phyloP scores from a whole-genome alignment of 2,329 filamentous ascomycete genomes.

The Fusarium robinianum region DNA sequence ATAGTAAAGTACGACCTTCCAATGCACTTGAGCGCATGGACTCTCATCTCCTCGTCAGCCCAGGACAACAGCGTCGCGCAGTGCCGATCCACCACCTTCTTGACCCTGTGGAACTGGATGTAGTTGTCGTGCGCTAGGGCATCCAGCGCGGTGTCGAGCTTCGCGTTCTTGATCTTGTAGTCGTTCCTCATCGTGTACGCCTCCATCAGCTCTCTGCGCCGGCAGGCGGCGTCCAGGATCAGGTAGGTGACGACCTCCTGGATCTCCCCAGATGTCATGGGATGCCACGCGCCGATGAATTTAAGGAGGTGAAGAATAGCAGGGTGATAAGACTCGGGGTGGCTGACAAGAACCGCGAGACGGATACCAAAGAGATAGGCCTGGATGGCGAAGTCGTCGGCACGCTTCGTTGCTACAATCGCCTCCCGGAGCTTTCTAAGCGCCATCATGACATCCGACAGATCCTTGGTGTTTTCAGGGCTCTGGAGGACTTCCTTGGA shows the following conservation, averaged over 20 bases:
- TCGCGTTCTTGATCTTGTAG: conserved; percentile 67
- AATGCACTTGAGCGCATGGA: conserved; percentile 83
- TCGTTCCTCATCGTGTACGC: conserved; percentile 69
- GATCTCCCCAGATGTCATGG: conserved; percentile 72
- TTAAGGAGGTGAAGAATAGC: conserved; percentile 80
- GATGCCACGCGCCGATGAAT: conserved; percentile 68
- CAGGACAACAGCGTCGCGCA: conserved; percentile 79
- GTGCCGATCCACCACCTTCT: conserved; percentile 77
- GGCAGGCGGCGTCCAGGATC: conserved; percentile 86
- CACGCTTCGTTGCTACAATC: conserved; percentile 75
- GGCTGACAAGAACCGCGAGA: conserved; percentile 76
- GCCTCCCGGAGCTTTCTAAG: conserved; percentile 92
- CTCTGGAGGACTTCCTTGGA: conserved; percentile 27
- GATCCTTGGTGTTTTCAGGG: conserved; percentile 58
- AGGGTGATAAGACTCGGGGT: conserved; percentile 88
- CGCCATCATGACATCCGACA: conserved; percentile 77
- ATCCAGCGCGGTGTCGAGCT: conserved; percentile 69
- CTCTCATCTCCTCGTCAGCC: conserved; percentile 73
- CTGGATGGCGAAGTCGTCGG: conserved; percentile 81
- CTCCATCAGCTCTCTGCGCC: conserved; percentile 72
- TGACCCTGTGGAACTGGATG: conserved; percentile 73
- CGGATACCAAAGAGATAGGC: conserved; percentile 92
- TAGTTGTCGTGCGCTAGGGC: conserved; percentile 83
- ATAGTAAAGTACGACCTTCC: conserved; percentile 79
- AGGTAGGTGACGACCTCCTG: conserved; percentile 81